phyloP scores from a whole-genome alignment of 305 asterid species.

The Fraxinus angustifolia region DNA sequence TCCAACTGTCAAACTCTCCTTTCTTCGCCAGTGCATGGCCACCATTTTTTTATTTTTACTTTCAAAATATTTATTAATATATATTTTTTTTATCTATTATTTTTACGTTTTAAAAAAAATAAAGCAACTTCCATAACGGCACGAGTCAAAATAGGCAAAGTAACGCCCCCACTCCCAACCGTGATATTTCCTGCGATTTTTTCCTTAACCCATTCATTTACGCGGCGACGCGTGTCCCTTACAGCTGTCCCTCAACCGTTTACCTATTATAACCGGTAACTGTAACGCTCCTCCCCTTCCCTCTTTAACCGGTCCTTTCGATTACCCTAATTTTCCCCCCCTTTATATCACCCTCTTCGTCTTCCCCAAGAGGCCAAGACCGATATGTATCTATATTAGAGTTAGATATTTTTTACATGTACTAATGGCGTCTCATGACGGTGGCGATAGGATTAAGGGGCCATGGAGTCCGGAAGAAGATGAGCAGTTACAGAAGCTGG shows the following conservation, averaged over 20 bases:
- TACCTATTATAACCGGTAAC: constrained; percentile 31
- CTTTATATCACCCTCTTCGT: not conserved
- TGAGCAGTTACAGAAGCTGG: constrained; percentile 19
- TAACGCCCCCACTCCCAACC: not conserved
- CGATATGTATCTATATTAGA: not conserved
- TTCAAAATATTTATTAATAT: not conserved
- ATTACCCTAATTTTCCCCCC: not conserved
- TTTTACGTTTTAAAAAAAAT: not conserved
- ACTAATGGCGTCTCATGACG: not conserved
- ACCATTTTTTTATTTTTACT: not conserved
- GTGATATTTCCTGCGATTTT: constrained; percentile 1
- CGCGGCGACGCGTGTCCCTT: constrained; percentile 24
- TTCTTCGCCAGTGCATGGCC: not conserved
- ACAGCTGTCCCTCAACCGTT: constrained; percentile 32
- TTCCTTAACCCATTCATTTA: not conserved
- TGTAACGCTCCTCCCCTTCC: constrained; percentile 26
- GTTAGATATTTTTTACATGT: not conserved
- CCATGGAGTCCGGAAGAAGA: constrained; percentile 26
- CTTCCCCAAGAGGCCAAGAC: not conserved
- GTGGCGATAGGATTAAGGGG: constrained; percentile 19
- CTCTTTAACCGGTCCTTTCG: constrained; percentile 19
- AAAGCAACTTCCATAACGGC: constrained; percentile 50
- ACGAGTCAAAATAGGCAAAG: constrained; percentile 27
- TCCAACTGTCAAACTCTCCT: constrained; percentile 7
- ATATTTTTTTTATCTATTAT: not conserved